Percentiles rank a stretch among this genome's conserved stretches.
phyloP scores from a whole-genome alignment of 2,329 filamentous ascomycete genomes.

The Paramyrothecium roridum region DNA sequence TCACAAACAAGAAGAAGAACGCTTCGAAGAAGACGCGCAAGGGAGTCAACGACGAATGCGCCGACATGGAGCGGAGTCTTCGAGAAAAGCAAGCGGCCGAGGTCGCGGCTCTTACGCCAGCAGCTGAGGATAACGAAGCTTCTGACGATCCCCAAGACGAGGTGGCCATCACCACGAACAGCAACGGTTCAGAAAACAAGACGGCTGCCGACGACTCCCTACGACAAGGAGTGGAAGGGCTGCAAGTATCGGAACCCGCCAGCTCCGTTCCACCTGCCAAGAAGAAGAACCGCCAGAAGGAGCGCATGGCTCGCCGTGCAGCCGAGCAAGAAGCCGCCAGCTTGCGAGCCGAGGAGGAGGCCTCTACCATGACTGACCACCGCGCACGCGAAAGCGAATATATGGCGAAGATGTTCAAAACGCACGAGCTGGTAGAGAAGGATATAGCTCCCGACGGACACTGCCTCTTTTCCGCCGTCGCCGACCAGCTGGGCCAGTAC shows the following conservation, averaged over 20 bases:
- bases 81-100: slow-evolving; percentile 66
- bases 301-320: slow-evolving; percentile 81
- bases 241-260: slow-evolving; percentile 13
- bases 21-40: slow-evolving; percentile 84
- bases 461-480: slow-evolving; percentile 89
- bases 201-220: slow-evolving; percentile 7
- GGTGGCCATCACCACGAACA: slow-evolving; percentile 12
- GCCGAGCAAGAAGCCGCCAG: slow-evolving; percentile 75
- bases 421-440: slow-evolving; percentile 65
- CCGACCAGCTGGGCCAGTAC: slow-evolving; percentile 69
- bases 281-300: slow-evolving; percentile 90
- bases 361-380: slow-evolving; percentile 68
- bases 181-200: slow-evolving; percentile 3
- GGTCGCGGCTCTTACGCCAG: slow-evolving; percentile 35
- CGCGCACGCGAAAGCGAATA: slow-evolving; percentile 65
- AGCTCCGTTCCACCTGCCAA: slow-evolving; percentile 37
- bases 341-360: slow-evolving; percentile 70
- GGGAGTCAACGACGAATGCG: slow-evolving; percentile 73
- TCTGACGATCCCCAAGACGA: slow-evolving; percentile 11
- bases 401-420: slow-evolving; percentile 66
- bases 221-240: slow-evolving; percentile 14
- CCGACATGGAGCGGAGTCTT: slow-evolving; percentile 63
- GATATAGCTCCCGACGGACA: slow-evolving; percentile 89
- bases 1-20: slow-evolving; percentile 95
- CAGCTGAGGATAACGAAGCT: slow-evolving; percentile 20